phyloP scores from a whole-genome alignment of 768 basidiomycete genomes.

The Pleurotus tuber-regium region DNA sequence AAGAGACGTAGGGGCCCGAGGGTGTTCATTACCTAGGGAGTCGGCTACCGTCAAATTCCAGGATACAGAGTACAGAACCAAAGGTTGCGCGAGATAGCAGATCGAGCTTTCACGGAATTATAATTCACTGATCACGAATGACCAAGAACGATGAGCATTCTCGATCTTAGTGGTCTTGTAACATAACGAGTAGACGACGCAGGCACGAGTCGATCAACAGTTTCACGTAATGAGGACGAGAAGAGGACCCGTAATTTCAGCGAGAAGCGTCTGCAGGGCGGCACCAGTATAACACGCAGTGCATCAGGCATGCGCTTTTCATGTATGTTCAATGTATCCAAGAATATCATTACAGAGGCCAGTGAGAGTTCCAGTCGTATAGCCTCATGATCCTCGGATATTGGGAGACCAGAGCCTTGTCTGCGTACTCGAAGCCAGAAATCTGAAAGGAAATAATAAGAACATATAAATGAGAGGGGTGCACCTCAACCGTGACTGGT shows the following conservation, averaged over 20 bases:
- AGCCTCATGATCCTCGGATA: constrained; percentile 6
- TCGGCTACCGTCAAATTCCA: constrained; percentile 21
- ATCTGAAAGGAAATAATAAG: no score
- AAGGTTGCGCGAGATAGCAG: neutral
- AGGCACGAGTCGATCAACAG: constrained; percentile 5
- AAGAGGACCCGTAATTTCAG: neutral
- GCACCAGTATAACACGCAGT: constrained; percentile 4
- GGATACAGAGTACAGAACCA: no score
- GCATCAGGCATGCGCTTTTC: neutral
- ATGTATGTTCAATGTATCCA: neutral
- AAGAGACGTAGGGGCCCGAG: constrained; percentile 22
- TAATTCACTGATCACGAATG: constrained; percentile 23
- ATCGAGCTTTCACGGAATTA: constrained; percentile 29
- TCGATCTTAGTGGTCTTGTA: neutral
- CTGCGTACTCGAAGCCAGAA: no score
- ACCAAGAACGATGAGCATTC: constrained; percentile 10
- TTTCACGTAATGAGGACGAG: constrained; percentile 7
- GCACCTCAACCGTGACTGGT: no score
- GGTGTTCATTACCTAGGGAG: constrained; percentile 12
- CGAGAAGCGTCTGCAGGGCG: neutral
- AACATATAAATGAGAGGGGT: no score
- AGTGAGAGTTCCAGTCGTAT: no score
- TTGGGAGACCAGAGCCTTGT: neutral
- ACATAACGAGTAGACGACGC: neutral
- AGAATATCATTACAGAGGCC: constrained; percentile 1